phyloP scores from a whole-genome alignment of 108 stramenopile genomes.

The Aureococcus anophagefferens region DNA sequence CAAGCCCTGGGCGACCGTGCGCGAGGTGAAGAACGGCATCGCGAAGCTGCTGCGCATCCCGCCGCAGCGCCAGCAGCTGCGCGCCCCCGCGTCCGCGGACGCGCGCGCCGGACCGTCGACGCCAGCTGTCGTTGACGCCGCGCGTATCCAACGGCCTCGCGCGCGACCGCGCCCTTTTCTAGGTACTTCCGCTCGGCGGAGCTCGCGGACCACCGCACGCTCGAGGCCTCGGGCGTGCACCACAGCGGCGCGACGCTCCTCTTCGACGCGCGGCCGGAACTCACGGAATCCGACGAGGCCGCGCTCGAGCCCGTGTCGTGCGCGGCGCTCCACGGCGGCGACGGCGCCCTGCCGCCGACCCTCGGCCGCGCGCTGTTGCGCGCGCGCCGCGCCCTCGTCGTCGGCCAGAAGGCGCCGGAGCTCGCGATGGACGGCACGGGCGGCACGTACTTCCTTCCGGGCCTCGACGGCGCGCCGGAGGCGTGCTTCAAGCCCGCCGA shows the following conservation, averaged over 20 bases:
- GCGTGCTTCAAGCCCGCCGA: conserved; percentile 95
- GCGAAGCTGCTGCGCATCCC: too few species aligned
- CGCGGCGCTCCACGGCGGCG: neutral
- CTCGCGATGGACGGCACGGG: conserved; percentile 86
- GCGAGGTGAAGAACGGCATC: too few species aligned
- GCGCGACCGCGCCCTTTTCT: too few species aligned
- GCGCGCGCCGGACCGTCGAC: too few species aligned
- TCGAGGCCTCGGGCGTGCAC: conserved; percentile 75
- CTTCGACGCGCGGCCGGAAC: conserved; percentile 60
- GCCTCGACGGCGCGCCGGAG: conserved; percentile 63
- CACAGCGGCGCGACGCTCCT: conserved; percentile 62
- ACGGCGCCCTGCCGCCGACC: conserved; percentile 9
- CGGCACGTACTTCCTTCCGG: conserved; percentile 75
- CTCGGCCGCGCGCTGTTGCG: conserved; percentile 52
- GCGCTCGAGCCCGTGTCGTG: neutral
- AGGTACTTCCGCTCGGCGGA: too few species aligned
- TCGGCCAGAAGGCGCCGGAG: conserved; percentile 66
- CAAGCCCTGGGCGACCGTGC: too few species aligned
- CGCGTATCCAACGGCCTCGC: too few species aligned
- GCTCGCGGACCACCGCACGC: conserved; percentile 28
- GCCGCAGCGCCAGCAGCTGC: too few species aligned
- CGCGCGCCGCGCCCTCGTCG: conserved; percentile 49
- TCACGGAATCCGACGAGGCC: neutral
- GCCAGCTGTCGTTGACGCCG: too few species aligned
- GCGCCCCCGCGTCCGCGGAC: too few species aligned